Conservation (phyloP, 1,284 basidiomycete genomes). For the Thelephora terrestris region DNA sequence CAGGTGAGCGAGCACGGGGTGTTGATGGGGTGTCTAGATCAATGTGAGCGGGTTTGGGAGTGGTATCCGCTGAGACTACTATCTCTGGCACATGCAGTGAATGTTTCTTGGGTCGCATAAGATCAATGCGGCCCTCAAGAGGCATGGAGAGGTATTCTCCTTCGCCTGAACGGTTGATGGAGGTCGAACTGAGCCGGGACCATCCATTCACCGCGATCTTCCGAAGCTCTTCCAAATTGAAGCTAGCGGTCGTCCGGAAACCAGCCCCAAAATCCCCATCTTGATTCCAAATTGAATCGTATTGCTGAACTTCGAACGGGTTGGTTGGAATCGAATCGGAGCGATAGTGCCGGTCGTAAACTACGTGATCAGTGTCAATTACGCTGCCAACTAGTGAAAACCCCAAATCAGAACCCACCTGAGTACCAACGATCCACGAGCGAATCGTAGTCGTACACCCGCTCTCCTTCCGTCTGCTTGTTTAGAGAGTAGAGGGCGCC, state of each 20-base stretch:
- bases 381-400: too few species aligned
- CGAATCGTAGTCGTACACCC: conserved; percentile 62
- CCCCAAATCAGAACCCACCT: not conserved
- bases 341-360: conserved; percentile 84
- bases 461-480: conserved; percentile 22
- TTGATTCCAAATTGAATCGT: conserved; percentile 67
- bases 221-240: conserved; percentile 59
- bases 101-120: conserved; percentile 58
- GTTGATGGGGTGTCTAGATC: conserved; percentile 4
- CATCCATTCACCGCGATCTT: conserved; percentile 56
- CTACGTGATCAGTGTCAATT: conserved; percentile 23
- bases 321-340: conserved; percentile 28
- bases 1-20: not conserved
- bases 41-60: not conserved
- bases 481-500: conserved; percentile 24
- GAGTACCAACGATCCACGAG: conserved; percentile 83
- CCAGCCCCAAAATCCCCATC: conserved; percentile 21
- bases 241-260: conserved; percentile 12
- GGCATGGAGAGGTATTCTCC: conserved; percentile 76
- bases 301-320: conserved; percentile 60
- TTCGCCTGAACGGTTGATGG: conserved; percentile 26
- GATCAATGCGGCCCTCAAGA: conserved; percentile 75
- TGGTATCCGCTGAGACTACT: conserved; percentile 4
- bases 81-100: conserved; percentile 17
- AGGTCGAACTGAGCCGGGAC: conserved; percentile 9